A percentile compares a stretch with the other conserved stretches of the same genome.
Evolutionary conservation across 306 rosid species (phyloP).

Genomic region (Glycine latifolia): DNA sequence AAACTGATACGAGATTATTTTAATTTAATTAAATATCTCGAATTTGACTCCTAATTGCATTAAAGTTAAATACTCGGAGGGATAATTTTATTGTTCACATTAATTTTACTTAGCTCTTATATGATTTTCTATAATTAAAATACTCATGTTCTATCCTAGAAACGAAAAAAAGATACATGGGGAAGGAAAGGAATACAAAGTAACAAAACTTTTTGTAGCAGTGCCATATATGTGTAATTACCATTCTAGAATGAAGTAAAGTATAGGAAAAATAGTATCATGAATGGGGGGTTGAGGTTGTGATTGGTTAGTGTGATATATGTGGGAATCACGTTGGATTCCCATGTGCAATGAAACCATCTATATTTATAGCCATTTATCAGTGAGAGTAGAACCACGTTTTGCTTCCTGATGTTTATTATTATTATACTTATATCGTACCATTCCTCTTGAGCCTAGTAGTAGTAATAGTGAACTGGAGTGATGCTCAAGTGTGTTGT

Average conservation of each 20-base stretch:
- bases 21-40: too few species aligned
- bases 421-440: too few species aligned
- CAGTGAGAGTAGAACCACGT: constrained; percentile 29
- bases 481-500: constrained; percentile 42
- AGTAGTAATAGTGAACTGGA: background rate
- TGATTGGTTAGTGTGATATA: constrained; percentile 9
- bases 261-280: background rate
- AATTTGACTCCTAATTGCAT: too few species aligned
- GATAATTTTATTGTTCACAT: too few species aligned
- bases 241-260: background rate
- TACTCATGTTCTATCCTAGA: too few species aligned
- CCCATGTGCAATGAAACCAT: constrained; percentile 45
- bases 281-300: background rate
- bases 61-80: too few species aligned
- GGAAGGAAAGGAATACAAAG: background rate
- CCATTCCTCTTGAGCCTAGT: constrained; percentile 15
- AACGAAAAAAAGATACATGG: background rate
- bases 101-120: too few species aligned
- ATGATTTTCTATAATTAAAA: too few species aligned
- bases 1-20: too few species aligned
- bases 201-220: background rate
- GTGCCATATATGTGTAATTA: constrained; percentile 17
- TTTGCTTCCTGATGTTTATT: background rate
- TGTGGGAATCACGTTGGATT: constrained; percentile 68
- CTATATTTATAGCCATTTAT: constrained; percentile 25